Evolutionary conservation across 2,329 filamentous ascomycete genomes (phyloP), one percentile per base, ranked within the genome.

Genomic region (Hirsutella thompsonii): DNA sequence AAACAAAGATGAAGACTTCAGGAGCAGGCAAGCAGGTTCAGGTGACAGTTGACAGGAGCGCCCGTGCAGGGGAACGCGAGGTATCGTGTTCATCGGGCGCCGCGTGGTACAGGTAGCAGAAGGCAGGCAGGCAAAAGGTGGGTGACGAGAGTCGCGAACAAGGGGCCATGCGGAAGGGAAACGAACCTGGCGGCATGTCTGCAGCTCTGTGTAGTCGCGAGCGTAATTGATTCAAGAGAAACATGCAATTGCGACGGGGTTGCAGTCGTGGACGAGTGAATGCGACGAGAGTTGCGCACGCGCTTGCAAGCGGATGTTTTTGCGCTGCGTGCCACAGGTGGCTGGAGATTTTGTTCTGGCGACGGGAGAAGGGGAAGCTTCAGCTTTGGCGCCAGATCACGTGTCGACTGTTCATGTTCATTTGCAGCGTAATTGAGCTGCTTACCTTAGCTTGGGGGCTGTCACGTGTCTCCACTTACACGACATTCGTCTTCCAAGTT

Each of bases 131-230:
- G 32, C 14, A 18, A 18, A 32, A 34, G 14, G 32, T 8, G 14
- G 9, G 32, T 34, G 9, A 18, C 32, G n/a, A 34, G 32, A 18
- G 18, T 23, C n/a, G 26, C 13, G 26, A n/a, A 18, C 14, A 26
- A 2, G 13, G 20, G 21, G 36, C 32, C 6, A 20, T 36, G 18
- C 14, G 11, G 16, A 8, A 5, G 32, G 13, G 8, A 18, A 16
- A 45, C 53, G 33, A 47, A 55, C 53, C 53, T 36, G 53, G 53
- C 3, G 53, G 53, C 53, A 55, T 55, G 21, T 48, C 36, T 21
- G 40, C 30, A 14, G 36, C 18, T 20, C 30, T 20, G 33, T 20
- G 19, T 8, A 42, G 18, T 5, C 16, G 37, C 3, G 36, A 33
- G n/a, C 40, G 40, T 19, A 42, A 20, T 29, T 38, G 20, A 8